Base-by-base conservation (phyloP, 352 stramenopile genomes). In the Globisporangium takayamanum region DNA sequence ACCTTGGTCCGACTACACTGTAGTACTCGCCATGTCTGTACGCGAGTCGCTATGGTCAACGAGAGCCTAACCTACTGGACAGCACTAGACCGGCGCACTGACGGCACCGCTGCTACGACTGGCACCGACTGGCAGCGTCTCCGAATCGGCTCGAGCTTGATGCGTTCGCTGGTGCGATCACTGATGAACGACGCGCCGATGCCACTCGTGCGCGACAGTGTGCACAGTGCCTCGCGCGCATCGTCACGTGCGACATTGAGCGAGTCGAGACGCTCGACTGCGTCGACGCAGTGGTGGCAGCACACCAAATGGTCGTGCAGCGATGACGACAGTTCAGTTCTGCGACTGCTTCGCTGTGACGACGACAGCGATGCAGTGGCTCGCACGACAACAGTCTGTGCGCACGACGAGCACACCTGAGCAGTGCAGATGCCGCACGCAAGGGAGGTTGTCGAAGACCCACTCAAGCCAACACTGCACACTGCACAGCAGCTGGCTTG, bases 81-180 rank as follows among this genome's bases (percentile, higher is more conserved):
- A 39, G 33, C 33, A 12, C 33, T 39, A 5, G 5, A 39, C 33
- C 33, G 33, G 33, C 33, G 33, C 33, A 39, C 33, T 10, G 33
- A 39, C 7, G 33, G 6, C 10, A 7, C 33, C 33, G 11, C 11
- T 12, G 33, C 33, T 39, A 12, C 33, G 33, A 39, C 33, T 39
- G 14, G 36, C 7, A 50, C 41, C 16, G 57, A 63, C 57, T 63
- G 57, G 4, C 28, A 63, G 5, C 59, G 64, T 37, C 61, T 69
- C 58, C 66, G 66, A 26, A 69, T 47, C 16, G 63, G 63, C 49
- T 55, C 47, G 41, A 69, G 63, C 49, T 69, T 66, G 48, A 59
- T 44, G 22, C 63, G 63, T 8, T 66, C 59, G 36, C 44, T 22
- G 25, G 16, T 33, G 0, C 33, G n/a, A 5, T 44, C 54, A 8